These are phyloP conservation scores for Leccinellum albellum DNA, from an alignment of 768 basidiomycete species.

Conservation along the genomic window DNA sequence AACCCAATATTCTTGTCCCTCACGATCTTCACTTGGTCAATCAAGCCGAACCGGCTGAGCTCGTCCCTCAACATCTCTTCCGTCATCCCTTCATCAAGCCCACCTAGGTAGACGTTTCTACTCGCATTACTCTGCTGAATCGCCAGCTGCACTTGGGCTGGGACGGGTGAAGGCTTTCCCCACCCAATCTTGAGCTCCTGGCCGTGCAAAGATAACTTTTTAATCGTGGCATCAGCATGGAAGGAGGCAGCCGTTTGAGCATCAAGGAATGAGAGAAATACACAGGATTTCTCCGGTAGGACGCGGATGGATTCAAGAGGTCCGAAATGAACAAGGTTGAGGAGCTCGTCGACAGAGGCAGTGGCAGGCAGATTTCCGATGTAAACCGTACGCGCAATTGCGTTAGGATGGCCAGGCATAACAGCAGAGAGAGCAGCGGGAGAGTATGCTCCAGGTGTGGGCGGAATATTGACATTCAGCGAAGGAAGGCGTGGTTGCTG, in stretches of 20 bases:
- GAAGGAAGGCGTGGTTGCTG: slow-evolving; percentile 57
- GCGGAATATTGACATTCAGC: slow-evolving; percentile 63
- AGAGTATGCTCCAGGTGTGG: slow-evolving; percentile 70
- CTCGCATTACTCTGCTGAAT: slow-evolving; percentile 92
- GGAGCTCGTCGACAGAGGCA: slow-evolving; percentile 94
- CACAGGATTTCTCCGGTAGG: slow-evolving; percentile 94
- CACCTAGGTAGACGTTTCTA: slow-evolving; percentile 94
- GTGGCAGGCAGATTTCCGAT: slow-evolving; percentile 94
- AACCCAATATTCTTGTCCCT: slow-evolving; percentile 99
- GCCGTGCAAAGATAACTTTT: slow-evolving; percentile 88
- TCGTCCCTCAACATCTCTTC: slow-evolving; percentile 93
- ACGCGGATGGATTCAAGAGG: slow-evolving; percentile 94
- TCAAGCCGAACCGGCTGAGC: slow-evolving; percentile 86
- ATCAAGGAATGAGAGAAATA: slow-evolving; percentile 97
- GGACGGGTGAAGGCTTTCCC: slow-evolving; percentile 92
- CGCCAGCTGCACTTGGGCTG: slow-evolving; percentile 78
- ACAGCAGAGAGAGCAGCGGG: slow-evolving; percentile 76
- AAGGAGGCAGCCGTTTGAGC: slow-evolving; percentile 91
- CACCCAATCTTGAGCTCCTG: slow-evolving; percentile 99
- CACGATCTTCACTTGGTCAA: slow-evolving; percentile 99
- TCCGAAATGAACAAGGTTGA: slow-evolving; percentile 96
- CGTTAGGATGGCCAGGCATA: slow-evolving; percentile 54
- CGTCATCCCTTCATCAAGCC: slow-evolving; percentile 83
- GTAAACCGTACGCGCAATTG: slow-evolving; percentile 87
- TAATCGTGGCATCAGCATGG: slow-evolving; percentile 94